phyloP scores from a whole-genome alignment of 805 yeast species.

The Candida ascalaphidarum region DNA sequence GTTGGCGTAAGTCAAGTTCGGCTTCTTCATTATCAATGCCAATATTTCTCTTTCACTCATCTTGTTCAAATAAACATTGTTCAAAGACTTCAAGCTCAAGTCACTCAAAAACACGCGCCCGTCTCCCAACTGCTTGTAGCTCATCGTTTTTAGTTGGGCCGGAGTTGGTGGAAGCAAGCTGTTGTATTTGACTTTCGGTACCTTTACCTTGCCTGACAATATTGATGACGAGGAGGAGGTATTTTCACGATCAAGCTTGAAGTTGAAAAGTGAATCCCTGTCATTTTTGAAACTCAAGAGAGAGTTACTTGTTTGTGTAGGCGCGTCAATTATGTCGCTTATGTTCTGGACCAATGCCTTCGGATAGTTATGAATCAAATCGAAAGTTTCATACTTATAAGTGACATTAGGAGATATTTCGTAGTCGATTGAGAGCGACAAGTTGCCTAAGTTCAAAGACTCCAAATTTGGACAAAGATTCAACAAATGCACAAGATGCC shows the following conservation, averaged over 20 bases:
- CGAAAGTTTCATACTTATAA: constrained; percentile 29
- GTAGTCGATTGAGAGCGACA: constrained; percentile 64
- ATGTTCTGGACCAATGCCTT: constrained; percentile 17
- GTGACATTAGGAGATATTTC: constrained; percentile 32
- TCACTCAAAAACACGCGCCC: constrained; percentile 28
- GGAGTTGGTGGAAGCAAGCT: constrained; percentile 31
- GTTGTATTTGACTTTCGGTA: constrained; percentile 25
- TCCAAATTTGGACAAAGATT: constrained; percentile 57
- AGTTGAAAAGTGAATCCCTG: too few relatives aligned
- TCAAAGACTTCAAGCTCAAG: constrained; percentile 30
- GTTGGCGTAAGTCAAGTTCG: constrained; percentile 26
- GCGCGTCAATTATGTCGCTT: constrained; percentile 12
- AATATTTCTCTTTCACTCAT: constrained; percentile 27
- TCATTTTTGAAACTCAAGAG: too few relatives aligned
- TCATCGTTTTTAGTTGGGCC: constrained; percentile 16
- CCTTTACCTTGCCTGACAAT: too few relatives aligned
- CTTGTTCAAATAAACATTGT: constrained; percentile 18
- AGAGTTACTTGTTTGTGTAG: constrained; percentile 1
- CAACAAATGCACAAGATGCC: constrained; percentile 61
- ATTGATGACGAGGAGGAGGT: constrained; percentile 10
- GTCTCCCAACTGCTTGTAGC: constrained; percentile 17
- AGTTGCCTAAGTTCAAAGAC: constrained; percentile 46
- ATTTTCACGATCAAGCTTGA: too few relatives aligned
- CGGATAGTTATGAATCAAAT: constrained; percentile 29
- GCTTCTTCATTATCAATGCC: constrained; percentile 5